Base-by-base conservation (phyloP, 768 basidiomycete species). In the Termitomyces sp. region DNA sequence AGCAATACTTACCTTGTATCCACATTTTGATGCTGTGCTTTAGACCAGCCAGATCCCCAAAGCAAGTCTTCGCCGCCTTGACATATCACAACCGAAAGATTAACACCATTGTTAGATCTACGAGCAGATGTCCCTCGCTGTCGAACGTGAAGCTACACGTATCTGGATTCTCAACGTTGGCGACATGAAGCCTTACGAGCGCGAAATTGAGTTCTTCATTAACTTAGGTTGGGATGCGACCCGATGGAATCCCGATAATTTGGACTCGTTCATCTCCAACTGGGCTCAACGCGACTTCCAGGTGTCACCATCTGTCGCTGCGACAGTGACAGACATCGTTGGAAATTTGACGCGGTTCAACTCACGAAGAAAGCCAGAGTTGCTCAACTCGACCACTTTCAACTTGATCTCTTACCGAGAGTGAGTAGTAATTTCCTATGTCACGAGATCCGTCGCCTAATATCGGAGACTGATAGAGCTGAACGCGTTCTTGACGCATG, bases 141-240 rank as follows among this genome's bases (percentile, higher is more conserved):
- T 84, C 12, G 81, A 82, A 15, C 81, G 84, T 38, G 76, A 84
- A 36, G 86, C 87, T 7, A 81, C 75, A 9, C 77, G 78, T 18
- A 73, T 91, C 53, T 90, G 88, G 87, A 81, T 91, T 45, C 71
- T 91, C 55, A 91, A 90, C 68, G 88, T 91, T 58, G 89, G 89
- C n/a, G 88, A 90, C 65, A 71, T 91, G 51, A 90, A 90, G 70
- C 88, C 88, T 2, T 86, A 86, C 63, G 89, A 91, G 65, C 82
- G 87, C 55, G 82, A 86, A 58, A 85, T 77, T 33, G 88, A 90
- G 65, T 89, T 87, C 72, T 90, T 88, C 78, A 73, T 90, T 65
- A 77, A 74, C 16, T 82, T 81, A 51, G 88, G 81, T 2, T 90
- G 83, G 79, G 80, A 91, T 65, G 70, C 83, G 0, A 75, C 83